Evolutionary conservation across 129 eudicot genomes (phyloP).

Genomic region (Logfia minima): DNA sequence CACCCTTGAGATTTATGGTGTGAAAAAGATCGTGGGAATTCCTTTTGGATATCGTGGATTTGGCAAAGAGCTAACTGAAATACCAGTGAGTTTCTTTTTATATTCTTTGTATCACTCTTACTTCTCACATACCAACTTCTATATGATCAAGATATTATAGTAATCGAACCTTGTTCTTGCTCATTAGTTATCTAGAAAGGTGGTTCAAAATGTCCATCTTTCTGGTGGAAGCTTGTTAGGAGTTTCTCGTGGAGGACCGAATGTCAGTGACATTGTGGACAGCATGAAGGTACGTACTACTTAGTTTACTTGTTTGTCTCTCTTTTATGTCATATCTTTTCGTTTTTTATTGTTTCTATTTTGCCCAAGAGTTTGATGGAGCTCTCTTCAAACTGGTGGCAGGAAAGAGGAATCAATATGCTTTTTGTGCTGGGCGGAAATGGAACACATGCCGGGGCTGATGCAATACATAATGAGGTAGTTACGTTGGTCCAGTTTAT

Average conservation of each 20-base stretch:
- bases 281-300: constrained; percentile 77
- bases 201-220: constrained; percentile 93
- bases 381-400: constrained; percentile 28
- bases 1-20: constrained; percentile 15
- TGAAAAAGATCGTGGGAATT: constrained; percentile 48
- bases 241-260: constrained; percentile 97
- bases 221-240: constrained; percentile 99
- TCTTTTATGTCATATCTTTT: constrained; percentile 8
- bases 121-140: not conserved
- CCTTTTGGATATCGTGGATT: constrained; percentile 99
- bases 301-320: not conserved
- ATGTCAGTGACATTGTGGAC: constrained; percentile 81
- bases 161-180: constrained; percentile 12
- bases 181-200: constrained; percentile 80
- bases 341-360: not conserved
- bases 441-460: constrained; percentile 99
- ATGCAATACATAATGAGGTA: constrained; percentile 94
- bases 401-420: constrained; percentile 96
- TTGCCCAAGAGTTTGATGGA: constrained; percentile 1
- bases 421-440: constrained; percentile 98
- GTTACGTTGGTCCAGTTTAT: constrained; percentile 11
- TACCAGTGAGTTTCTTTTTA: constrained; percentile 68
- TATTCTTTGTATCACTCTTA: not conserved
- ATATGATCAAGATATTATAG: constrained; percentile 1
- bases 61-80: constrained; percentile 64